These are phyloP conservation scores for Aspergillus heteromorphus DNA, from an alignment of 495 filamentous ascomycete genomes.

Conservation along the genomic window DNA sequence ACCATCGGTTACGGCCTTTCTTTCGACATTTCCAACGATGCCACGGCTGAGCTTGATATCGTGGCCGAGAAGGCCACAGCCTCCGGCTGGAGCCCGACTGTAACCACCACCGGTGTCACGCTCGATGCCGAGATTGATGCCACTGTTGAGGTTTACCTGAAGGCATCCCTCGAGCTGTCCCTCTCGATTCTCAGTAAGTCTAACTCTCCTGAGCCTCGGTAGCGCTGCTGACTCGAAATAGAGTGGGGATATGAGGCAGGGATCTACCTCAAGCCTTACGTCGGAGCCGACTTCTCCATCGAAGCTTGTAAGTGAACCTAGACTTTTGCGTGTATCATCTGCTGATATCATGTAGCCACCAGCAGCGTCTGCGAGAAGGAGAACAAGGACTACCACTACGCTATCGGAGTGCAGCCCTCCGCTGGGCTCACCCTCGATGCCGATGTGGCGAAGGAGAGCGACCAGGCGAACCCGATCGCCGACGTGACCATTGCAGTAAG, in stretches of 20 bases:
- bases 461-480: conserved; percentile 10
- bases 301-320: conserved; percentile 20
- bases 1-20: conserved; percentile 20
- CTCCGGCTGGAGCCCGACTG: conserved; percentile 5
- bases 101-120: conserved; percentile 16
- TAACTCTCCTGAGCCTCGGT: background rate
- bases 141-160: conserved; percentile 17
- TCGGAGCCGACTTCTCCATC: conserved; percentile 19
- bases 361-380: conserved; percentile 10
- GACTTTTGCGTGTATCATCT: background rate
- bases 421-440: conserved; percentile 17
- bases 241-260: conserved; percentile 30
- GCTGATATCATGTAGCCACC: conserved; percentile 13
- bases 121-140: conserved; percentile 25
- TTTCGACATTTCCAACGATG: conserved; percentile 19
- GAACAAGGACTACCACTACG: conserved; percentile 8
- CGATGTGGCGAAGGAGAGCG: conserved; percentile 5
- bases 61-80: background rate
- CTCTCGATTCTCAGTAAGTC: conserved; percentile 23
- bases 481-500: conserved; percentile 14
- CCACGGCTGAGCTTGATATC: conserved; percentile 26
- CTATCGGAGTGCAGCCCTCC: conserved; percentile 13
- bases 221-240: conserved; percentile 6
- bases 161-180: conserved; percentile 23
- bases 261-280: conserved; percentile 27